Evolutionary conservation across 306 rosid genomes (phyloP).

Genomic region (Cajanus cajan): DNA sequence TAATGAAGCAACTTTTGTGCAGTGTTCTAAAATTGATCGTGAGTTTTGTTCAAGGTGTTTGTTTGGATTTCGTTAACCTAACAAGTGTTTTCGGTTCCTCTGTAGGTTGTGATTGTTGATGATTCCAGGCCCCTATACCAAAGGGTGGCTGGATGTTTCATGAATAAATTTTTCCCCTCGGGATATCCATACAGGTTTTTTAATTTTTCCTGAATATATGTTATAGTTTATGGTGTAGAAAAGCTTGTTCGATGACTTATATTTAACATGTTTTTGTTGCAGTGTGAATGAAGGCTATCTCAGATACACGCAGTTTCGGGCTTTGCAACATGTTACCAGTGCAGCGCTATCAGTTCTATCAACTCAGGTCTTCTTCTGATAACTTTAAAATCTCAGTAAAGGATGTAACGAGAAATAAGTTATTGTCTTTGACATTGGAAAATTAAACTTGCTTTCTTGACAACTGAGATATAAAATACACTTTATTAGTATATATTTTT

Average conservation of each 20-base stretch:
- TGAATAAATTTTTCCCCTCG: conserved; percentile 77
- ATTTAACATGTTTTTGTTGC: conserved; percentile 22
- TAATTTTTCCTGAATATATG: background rate
- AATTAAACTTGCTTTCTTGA: background rate
- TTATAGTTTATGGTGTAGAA: background rate
- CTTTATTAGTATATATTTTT: background rate
- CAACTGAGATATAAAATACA: background rate
- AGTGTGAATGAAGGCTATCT: conserved; percentile 96
- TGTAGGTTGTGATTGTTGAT: conserved; percentile 57
- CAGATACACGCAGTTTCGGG: conserved; percentile 90
- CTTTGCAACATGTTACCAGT: conserved; percentile 80
- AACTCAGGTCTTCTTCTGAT: conserved; percentile 71
- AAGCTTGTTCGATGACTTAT: background rate
- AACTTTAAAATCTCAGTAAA: background rate
- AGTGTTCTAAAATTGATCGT: background rate
- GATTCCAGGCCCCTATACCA: conserved; percentile 65
- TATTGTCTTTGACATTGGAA: background rate
- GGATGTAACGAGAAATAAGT: background rate
- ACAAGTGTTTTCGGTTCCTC: background rate
- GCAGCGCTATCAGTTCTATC: conserved; percentile 88
- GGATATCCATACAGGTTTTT: conserved; percentile 86
- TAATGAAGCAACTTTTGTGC: background rate
- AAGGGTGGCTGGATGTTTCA: conserved; percentile 64
- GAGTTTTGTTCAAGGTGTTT: background rate
- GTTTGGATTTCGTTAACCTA: conserved; percentile 12